Percentiles rank a stretch among this genome's conserved stretches.
Evolutionary conservation across 768 basidiomycete genomes (phyloP).

Genomic region (Amyloporia xantha): DNA sequence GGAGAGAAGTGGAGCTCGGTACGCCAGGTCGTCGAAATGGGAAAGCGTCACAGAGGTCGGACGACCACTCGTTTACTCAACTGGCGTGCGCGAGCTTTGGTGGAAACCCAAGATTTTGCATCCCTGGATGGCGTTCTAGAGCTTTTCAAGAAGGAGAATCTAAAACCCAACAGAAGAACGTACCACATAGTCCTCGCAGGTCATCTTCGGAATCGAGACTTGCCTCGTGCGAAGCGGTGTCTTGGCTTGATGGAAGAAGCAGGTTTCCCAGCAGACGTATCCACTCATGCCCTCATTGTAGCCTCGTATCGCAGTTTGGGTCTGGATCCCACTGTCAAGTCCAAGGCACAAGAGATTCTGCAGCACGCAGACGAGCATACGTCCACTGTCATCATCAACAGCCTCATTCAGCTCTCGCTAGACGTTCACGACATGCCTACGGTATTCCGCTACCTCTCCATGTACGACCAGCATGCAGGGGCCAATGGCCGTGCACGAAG

Average conservation of each 20-base stretch:
- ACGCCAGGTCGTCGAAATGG: slow-evolving; percentile 41
- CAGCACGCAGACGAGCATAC: slow-evolving; percentile 30
- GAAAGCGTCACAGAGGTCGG: slow-evolving; percentile 40
- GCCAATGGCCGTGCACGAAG: neutral
- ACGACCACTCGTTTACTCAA: slow-evolving; percentile 56
- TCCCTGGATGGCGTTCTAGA: slow-evolving; percentile 39
- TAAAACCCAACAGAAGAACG: slow-evolving; percentile 53
- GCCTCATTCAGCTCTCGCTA: slow-evolving; percentile 55
- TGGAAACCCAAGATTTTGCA: slow-evolving; percentile 46
- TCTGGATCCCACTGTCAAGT: slow-evolving; percentile 46
- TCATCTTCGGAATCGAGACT: slow-evolving; percentile 61
- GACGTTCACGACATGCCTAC: slow-evolving; percentile 45
- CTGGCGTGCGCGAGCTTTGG: slow-evolving; percentile 58
- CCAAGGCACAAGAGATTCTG: slow-evolving; percentile 43
- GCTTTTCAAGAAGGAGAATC: slow-evolving; percentile 40
- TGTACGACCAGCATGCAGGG: slow-evolving; percentile 31
- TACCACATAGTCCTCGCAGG: slow-evolving; percentile 65
- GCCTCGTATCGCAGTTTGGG: slow-evolving; percentile 56
- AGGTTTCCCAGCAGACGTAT: slow-evolving; percentile 45
- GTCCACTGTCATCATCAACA: slow-evolving; percentile 59
- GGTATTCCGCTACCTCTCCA: slow-evolving; percentile 40
- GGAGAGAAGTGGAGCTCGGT: slow-evolving; percentile 45
- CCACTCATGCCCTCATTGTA: slow-evolving; percentile 55
- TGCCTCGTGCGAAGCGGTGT: slow-evolving; percentile 45
- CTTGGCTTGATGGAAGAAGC: slow-evolving; percentile 52